Conservation (phyloP, 2,329 filamentous ascomycete species). For the Sclerotinia subarctica region DNA sequence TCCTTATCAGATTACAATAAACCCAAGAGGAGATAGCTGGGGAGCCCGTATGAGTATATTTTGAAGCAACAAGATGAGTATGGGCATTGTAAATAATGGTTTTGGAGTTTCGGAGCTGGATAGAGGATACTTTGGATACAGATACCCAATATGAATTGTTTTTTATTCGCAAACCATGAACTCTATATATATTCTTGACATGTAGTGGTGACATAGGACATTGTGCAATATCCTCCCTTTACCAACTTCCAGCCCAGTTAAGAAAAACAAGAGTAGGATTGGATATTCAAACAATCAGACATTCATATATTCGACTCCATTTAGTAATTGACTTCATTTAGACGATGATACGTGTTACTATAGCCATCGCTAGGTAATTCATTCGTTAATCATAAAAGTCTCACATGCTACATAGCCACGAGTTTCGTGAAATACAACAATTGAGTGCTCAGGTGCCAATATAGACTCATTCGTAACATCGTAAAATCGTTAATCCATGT, state of each 20-base stretch:
- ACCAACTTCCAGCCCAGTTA: not conserved
- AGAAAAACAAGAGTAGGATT: not conserved
- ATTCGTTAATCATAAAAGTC: not conserved
- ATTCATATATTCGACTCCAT: not conserved
- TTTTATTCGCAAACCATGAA: slow-evolving; percentile 16
- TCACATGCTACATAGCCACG: not conserved
- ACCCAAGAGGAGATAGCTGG: slow-evolving; percentile 78
- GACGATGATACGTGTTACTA: not conserved
- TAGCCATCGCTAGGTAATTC: not conserved
- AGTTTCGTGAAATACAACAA: not conserved
- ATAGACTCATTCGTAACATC: slow-evolving; percentile 9
- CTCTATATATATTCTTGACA: not conserved
- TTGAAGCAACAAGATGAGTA: slow-evolving; percentile 27
- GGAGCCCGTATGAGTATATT: slow-evolving; percentile 70
- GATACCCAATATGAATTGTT: slow-evolving; percentile 34
- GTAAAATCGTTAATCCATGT: slow-evolving; percentile 8
- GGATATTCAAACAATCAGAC: not conserved
- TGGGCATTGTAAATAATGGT: slow-evolving; percentile 21
- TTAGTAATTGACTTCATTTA: not conserved
- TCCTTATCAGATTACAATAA: slow-evolving; percentile 87
- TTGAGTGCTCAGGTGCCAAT: slow-evolving; percentile 10
- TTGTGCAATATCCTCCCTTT: not conserved
- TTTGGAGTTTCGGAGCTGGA: slow-evolving; percentile 22
- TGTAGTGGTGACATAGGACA: not conserved
- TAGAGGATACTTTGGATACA: slow-evolving; percentile 31